Evolutionary conservation across 225 moss, liverwort and hornwort species (phyloP).

Genomic region (Climacium dendroides): DNA sequence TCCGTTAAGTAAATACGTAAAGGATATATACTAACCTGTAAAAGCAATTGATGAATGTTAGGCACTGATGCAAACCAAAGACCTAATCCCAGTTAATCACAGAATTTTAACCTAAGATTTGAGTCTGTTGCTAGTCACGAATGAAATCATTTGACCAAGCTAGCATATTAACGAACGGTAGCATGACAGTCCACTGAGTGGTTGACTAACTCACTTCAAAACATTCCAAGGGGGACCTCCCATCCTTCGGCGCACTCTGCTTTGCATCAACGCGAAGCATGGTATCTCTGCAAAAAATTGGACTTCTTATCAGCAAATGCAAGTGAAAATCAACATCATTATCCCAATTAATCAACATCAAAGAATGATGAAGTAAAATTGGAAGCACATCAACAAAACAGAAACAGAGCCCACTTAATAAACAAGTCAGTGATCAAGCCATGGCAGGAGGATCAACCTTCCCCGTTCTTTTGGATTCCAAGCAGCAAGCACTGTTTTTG

Average conservation of each 20-base stretch:
- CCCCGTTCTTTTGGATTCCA: slow-evolving; percentile 97
- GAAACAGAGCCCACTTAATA: not conserved
- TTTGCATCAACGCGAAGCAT: slow-evolving; percentile 97
- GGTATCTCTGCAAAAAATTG: slow-evolving; percentile 32
- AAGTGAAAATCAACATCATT: not conserved
- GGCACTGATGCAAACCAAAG: not conserved
- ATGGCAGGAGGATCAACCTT: slow-evolving; percentile 19
- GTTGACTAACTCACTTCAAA: slow-evolving; percentile 56
- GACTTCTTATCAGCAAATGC: not conserved
- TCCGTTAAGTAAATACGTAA: slow-evolving; percentile 81
- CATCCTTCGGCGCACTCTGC: slow-evolving; percentile 86
- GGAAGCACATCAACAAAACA: not conserved
- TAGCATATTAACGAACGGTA: not conserved
- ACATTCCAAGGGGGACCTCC: slow-evolving; percentile 81
- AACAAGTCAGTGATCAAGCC: not conserved
- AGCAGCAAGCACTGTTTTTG: slow-evolving; percentile 67
- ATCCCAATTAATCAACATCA: not conserved
- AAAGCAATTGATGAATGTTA: not conserved
- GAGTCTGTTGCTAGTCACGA: not conserved
- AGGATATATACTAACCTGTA: slow-evolving; percentile 72
- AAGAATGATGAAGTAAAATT: not conserved
- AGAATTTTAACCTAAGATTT: not conserved
- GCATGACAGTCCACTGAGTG: not conserved
- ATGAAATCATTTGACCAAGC: not conserved
- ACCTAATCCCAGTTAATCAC: not conserved